phyloP scores from a whole-genome alignment of 108 stramenopile species.

The Cyclotella choctawhatcheeana region DNA sequence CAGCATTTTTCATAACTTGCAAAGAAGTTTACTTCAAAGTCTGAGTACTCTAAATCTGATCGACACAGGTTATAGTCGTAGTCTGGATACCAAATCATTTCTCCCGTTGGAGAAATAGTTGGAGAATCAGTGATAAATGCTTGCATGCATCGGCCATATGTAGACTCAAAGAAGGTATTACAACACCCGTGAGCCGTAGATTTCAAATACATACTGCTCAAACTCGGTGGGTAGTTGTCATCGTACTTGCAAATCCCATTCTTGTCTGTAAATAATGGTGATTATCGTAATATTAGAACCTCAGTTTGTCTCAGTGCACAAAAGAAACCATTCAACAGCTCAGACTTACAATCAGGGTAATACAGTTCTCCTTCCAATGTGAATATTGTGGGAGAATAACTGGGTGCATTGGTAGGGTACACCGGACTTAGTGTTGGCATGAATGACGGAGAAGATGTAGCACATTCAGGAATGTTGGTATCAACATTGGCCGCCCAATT shows the following conservation, averaged over 20 bases:
- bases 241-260: conserved; percentile 25
- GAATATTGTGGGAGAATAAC: conserved; percentile 13
- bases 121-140: conserved; percentile 3
- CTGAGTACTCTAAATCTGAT: conserved; percentile 11
- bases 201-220: conserved; percentile 9
- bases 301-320: no score
- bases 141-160: not conserved
- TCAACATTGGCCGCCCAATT: conserved; percentile 18
- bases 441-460: conserved; percentile 4
- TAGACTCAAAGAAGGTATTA: not conserved
- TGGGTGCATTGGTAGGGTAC: conserved; percentile 16
- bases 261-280: no score
- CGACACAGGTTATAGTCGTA: conserved; percentile 22
- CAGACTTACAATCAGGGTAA: conserved; percentile 45
- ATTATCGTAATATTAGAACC: no score
- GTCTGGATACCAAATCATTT: conserved; percentile 12
- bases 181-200: conserved; percentile 14
- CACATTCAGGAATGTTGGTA: not conserved
- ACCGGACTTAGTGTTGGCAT: conserved; percentile 14
- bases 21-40: conserved; percentile 34
- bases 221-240: conserved; percentile 16
- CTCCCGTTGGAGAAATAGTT: conserved; percentile 13
- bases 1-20: conserved; percentile 26
- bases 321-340: no score
- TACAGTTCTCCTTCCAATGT: conserved; percentile 17